Percentiles rank a stretch among this genome's conserved stretches.
Conservation (phyloP, 2,329 filamentous ascomycete genomes). For the Aspergillus puulaauensis region DNA sequence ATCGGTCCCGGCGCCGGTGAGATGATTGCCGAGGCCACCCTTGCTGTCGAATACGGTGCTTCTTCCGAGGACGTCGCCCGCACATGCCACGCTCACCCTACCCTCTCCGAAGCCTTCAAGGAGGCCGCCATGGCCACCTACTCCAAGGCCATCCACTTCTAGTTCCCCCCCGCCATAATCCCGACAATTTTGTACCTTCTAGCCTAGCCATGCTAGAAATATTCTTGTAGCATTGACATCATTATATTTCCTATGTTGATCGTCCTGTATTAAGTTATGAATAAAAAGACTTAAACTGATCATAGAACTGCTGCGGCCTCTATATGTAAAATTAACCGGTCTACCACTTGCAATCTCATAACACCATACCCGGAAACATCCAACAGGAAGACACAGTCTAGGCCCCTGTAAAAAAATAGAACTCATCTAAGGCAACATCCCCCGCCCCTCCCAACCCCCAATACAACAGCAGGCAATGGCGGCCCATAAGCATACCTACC, state of each 20-base stretch:
- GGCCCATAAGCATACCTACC: slow-evolving; percentile 13
- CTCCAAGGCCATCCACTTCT: slow-evolving; percentile 94
- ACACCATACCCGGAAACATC: too few species aligned
- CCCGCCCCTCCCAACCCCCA: slow-evolving; percentile 2
- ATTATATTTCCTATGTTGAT: slow-evolving; percentile 30
- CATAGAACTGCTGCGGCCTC: not conserved
- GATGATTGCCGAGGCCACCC: slow-evolving; percentile 97
- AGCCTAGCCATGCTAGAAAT: slow-evolving; percentile 38
- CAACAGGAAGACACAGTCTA: too few species aligned
- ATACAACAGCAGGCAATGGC: slow-evolving; percentile 13
- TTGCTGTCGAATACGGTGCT: slow-evolving; percentile 95
- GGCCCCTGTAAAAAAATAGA: not conserved
- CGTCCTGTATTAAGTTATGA: slow-evolving; percentile 22
- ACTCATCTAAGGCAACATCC: not conserved
- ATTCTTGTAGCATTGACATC: slow-evolving; percentile 39
- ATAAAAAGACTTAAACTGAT: slow-evolving; percentile 14
- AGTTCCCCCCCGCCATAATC: slow-evolving; percentile 36
- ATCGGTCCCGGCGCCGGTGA: slow-evolving; percentile 94
- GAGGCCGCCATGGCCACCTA: slow-evolving; percentile 98
- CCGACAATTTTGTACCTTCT: slow-evolving; percentile 24
- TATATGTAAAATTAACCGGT: too few species aligned
- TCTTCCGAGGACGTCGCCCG: slow-evolving; percentile 91
- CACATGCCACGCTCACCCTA: slow-evolving; percentile 96
- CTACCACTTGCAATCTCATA: too few species aligned
- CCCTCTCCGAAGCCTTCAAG: slow-evolving; percentile 96